phyloP scores from a whole-genome alignment of 495 filamentous ascomycete genomes.

The Tuber melanosporum region DNA sequence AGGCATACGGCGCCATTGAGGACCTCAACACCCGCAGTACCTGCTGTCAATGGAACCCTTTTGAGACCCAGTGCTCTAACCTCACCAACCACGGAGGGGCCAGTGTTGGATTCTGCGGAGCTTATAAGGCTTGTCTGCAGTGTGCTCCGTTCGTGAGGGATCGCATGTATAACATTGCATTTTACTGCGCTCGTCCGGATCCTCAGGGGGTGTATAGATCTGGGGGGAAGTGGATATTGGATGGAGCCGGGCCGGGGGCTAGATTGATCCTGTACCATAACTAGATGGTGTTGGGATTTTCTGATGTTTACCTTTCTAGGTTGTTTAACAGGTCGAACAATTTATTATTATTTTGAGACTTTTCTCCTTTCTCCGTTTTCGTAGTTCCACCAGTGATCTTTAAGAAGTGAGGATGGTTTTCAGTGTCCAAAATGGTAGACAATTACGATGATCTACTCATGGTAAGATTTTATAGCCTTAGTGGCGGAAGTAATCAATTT shows the following conservation, averaged over 20 bases:
- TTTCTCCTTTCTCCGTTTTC: too few relatives aligned
- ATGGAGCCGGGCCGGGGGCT: neutral
- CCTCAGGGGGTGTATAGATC: neutral
- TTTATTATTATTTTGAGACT: too few relatives aligned
- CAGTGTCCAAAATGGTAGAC: too few relatives aligned
- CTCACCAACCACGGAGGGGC: neutral
- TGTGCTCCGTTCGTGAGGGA: neutral
- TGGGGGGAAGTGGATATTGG: conserved; percentile 1
- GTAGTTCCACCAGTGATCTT: too few relatives aligned
- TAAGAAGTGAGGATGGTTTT: too few relatives aligned
- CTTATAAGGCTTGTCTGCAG: neutral
- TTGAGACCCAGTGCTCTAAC: neutral
- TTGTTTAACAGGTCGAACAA: too few relatives aligned
- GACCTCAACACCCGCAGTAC: neutral
- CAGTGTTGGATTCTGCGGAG: neutral
- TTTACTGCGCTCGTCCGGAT: neutral
- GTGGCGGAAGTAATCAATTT: too few relatives aligned
- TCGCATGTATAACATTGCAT: neutral
- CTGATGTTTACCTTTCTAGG: too few relatives aligned
- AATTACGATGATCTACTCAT: too few relatives aligned
- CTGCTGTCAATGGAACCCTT: neutral
- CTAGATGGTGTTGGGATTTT: neutral
- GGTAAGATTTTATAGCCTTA: too few relatives aligned
- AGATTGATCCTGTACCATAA: neutral
- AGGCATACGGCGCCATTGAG: neutral